Evolutionary conservation across 2,329 filamentous ascomycete species (phyloP).

Genomic region (Thielaviopsis ethacetica): DNA sequence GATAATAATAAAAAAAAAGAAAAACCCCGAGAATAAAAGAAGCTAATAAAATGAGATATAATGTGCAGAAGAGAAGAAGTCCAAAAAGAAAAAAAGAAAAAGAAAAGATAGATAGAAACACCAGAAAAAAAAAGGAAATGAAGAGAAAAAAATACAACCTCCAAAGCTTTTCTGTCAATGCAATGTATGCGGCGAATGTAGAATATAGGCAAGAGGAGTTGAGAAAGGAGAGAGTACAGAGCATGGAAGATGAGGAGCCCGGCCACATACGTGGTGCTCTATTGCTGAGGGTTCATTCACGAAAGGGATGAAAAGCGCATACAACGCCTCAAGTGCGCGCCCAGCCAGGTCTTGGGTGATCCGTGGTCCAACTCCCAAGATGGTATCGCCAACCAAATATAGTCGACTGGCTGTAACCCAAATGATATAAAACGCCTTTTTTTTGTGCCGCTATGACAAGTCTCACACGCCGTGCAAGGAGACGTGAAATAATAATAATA

Average conservation of each 20-base stretch:
- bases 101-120: not conserved
- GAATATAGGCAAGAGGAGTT: conserved; percentile 10
- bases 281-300: no score
- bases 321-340: no score
- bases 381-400: no score
- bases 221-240: not conserved
- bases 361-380: no score
- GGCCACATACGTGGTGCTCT: not conserved
- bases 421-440: no score
- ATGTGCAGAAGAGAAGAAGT: conserved; percentile 1
- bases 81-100: conserved; percentile 1
- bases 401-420: no score
- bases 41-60: conserved; percentile 6
- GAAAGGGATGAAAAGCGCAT: no score
- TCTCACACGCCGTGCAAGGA: no score
- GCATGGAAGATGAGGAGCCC: not conserved
- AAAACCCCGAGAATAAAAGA: conserved; percentile 17
- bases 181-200: conserved; percentile 15
- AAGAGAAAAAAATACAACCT: conserved; percentile 2
- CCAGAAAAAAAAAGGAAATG: conserved; percentile 2
- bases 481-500: no score
- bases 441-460: no score
- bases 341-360: no score
- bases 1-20: conserved; percentile 18
- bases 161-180: conserved; percentile 13